Percentiles rank a stretch among this genome's conserved stretches.
phyloP scores from a whole-genome alignment of 192 early-diverging fungal genomes.

The Coemansia sp. region DNA sequence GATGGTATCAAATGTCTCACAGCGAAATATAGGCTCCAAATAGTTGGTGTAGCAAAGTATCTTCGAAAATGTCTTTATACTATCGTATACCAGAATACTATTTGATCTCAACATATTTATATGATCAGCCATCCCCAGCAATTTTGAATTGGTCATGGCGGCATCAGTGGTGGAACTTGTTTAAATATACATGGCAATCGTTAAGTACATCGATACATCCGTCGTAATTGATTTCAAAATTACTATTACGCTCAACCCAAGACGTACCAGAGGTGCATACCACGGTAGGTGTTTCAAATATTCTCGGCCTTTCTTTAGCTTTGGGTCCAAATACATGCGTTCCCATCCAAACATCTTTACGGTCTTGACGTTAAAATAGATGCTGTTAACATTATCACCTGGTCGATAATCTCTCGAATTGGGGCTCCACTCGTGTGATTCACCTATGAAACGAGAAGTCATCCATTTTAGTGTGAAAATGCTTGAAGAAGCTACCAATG shows the following conservation, averaged over 20 bases:
- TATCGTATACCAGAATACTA: neutral
- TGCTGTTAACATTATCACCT: neutral
- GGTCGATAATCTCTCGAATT: neutral
- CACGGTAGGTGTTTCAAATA: neutral
- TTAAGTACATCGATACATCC: neutral
- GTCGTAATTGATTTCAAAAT: neutral
- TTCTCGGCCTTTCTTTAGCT: neutral
- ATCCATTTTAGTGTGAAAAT: neutral
- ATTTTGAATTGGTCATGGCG: neutral
- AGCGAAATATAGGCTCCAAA: neutral
- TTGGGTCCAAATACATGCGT: neutral
- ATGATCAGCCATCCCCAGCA: neutral
- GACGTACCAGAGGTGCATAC: neutral
- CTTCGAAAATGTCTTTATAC: neutral
- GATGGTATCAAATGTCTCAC: neutral
- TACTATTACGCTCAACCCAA: neutral
- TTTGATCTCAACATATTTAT: neutral
- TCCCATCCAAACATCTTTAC: constrained; percentile 11
- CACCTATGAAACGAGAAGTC: neutral
- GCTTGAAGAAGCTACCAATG: neutral
- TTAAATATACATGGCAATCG: neutral
- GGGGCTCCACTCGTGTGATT: neutral
- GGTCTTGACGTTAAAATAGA: neutral
- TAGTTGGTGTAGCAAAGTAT: neutral
- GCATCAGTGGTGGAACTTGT: neutral